These are phyloP conservation scores for Hymenoscyphus albidus DNA, from an alignment of 2,329 filamentous ascomycete genomes.

Conservation along the genomic window DNA sequence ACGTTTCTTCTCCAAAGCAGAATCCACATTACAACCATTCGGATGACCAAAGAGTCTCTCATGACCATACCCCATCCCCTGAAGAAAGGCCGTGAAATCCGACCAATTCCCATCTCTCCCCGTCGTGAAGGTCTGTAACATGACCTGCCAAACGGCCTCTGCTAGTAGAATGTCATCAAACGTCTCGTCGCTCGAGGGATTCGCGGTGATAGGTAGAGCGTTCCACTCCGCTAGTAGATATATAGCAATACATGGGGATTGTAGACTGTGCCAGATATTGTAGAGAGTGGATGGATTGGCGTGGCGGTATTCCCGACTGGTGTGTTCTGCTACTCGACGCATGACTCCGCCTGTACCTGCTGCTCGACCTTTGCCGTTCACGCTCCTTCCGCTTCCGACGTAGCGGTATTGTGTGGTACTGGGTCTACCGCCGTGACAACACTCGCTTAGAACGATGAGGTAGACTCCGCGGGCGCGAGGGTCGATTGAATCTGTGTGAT, in stretches of 20 bases:
- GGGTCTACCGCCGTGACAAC: neutral
- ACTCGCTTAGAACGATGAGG: neutral
- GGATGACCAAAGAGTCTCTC: neutral
- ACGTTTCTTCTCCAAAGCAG: neutral
- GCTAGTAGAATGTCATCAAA: conserved; percentile 4
- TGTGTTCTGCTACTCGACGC: conserved; percentile 2
- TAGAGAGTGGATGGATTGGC: neutral
- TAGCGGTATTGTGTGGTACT: neutral
- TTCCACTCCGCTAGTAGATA: neutral
- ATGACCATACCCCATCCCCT: neutral
- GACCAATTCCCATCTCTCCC: neutral
- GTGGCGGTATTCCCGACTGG: neutral
- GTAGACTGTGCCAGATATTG: neutral
- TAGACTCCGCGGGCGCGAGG: neutral
- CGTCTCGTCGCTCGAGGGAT: neutral
- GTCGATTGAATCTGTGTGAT: neutral
- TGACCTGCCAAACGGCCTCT: neutral
- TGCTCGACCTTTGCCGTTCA: neutral
- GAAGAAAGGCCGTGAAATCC: neutral
- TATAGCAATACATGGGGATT: neutral
- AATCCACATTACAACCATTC: neutral
- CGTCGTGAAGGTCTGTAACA: neutral
- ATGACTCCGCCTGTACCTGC: neutral
- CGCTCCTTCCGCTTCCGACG: conserved; percentile 3
- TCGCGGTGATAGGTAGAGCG: neutral